phyloP scores from a whole-genome alignment of 805 yeast genomes.

The Candida sphagnicola region DNA sequence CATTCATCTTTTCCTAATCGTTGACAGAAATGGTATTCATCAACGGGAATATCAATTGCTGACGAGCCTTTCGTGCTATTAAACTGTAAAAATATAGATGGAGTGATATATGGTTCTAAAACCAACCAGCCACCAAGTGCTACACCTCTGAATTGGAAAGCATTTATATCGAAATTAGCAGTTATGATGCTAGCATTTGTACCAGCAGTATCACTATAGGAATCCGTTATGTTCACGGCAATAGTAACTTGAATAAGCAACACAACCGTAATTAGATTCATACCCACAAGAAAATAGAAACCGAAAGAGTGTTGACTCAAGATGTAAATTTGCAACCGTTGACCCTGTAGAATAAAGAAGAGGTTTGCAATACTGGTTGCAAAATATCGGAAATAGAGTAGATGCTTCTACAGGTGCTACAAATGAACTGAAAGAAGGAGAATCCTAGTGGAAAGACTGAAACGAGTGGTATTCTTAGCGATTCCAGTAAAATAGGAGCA shows the following conservation, averaged over 20 bases:
- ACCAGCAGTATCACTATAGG: background rate
- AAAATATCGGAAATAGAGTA: too few species aligned
- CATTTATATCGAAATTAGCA: background rate
- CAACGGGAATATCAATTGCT: constrained; percentile 43
- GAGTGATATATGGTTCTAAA: constrained; percentile 68
- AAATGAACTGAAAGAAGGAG: too few species aligned
- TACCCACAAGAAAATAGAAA: too few species aligned
- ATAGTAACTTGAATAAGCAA: background rate
- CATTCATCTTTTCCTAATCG: constrained; percentile 48
- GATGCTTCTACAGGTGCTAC: too few species aligned
- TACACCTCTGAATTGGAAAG: constrained; percentile 9
- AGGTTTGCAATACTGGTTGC: too few species aligned
- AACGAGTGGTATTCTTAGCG: too few species aligned
- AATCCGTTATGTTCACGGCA: background rate
- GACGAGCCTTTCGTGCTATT: constrained; percentile 16
- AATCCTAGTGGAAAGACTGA: too few species aligned
- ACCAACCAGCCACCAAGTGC: constrained; percentile 23
- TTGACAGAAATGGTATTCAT: constrained; percentile 55
- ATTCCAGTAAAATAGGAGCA: too few species aligned
- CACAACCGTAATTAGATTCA: too few species aligned
- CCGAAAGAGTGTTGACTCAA: too few species aligned
- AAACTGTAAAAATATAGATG: constrained; percentile 50
- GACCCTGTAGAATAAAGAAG: too few species aligned
- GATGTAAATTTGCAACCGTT: too few species aligned
- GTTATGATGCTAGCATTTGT: background rate